These are phyloP conservation scores for Dothistroma septosporum DNA, from an alignment of 2,329 filamentous ascomycete species.

Conservation along the genomic window DNA sequence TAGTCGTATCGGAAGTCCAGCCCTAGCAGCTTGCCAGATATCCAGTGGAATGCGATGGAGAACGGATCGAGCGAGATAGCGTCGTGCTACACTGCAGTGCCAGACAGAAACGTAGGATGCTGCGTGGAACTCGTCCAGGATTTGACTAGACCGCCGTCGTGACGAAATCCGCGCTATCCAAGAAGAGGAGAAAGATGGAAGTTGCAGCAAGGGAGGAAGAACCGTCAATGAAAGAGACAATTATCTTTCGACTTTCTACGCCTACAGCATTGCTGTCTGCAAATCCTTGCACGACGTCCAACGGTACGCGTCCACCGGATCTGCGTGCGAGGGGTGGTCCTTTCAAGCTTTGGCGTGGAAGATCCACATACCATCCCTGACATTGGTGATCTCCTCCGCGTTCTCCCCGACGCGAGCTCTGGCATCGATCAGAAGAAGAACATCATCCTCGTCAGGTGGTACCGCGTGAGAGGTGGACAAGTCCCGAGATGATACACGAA, in stretches of 20 bases:
- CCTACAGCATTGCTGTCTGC: not conserved
- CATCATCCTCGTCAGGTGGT: not conserved
- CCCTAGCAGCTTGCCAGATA: not conserved
- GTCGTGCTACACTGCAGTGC: not conserved
- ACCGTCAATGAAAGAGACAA: not conserved
- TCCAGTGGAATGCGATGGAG: not conserved
- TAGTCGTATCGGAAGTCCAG: not conserved
- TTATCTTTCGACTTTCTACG: not conserved
- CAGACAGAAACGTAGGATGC: not conserved
- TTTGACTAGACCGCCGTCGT: not conserved
- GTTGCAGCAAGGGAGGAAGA: not conserved
- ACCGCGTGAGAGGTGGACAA: not conserved
- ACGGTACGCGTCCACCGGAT: not conserved
- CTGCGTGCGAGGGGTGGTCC: too few species aligned
- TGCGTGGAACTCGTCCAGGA: not conserved
- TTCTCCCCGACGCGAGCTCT: not conserved
- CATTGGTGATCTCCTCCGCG: not conserved
- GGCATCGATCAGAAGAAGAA: not conserved
- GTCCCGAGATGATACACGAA: not conserved
- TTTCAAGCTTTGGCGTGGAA: not conserved
- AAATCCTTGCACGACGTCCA: not conserved
- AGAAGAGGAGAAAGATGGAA: not conserved
- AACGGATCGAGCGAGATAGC: not conserved
- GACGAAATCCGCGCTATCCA: not conserved
- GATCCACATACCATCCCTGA: not conserved